A percentile compares a stretch with the other conserved stretches of the same genome.
These are phyloP conservation scores for Boletus rubescentipes DNA, from an alignment of 768 basidiomycete genomes.

Conservation along the genomic window DNA sequence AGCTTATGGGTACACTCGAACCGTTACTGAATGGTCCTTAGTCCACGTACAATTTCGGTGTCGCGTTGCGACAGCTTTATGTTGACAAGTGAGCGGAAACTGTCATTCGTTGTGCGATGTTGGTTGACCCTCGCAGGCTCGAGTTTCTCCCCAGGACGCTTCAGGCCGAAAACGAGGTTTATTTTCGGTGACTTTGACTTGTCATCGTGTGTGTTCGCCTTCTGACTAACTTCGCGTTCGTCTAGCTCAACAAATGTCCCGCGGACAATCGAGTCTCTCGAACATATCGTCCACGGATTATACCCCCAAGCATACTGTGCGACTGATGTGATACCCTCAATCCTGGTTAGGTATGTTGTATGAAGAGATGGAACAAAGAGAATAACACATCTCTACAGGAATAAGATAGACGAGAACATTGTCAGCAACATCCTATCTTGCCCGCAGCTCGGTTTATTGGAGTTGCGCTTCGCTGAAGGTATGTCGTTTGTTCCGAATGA, in stretches of 20 bases:
- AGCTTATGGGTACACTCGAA: not conserved
- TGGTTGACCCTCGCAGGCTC: slow-evolving; percentile 42
- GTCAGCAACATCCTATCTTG: slow-evolving; percentile 69
- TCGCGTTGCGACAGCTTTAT: slow-evolving; percentile 60
- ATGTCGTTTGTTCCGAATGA: not conserved
- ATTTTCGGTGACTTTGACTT: slow-evolving; percentile 52
- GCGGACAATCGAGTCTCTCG: slow-evolving; percentile 71
- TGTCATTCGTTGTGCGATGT: not conserved
- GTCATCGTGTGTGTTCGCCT: not conserved
- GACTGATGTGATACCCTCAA: slow-evolving; percentile 43
- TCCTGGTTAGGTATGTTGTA: slow-evolving; percentile 53
- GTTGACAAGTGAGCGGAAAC: slow-evolving; percentile 51
- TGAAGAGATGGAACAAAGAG: not conserved
- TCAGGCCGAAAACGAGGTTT: slow-evolving; percentile 44
- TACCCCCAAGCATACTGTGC: slow-evolving; percentile 58
- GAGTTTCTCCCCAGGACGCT: slow-evolving; percentile 59
- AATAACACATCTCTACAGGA: slow-evolving; percentile 38
- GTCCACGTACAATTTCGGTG: slow-evolving; percentile 68
- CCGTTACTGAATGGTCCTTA: slow-evolving; percentile 26
- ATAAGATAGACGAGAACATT: slow-evolving; percentile 68
- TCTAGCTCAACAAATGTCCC: slow-evolving; percentile 72
- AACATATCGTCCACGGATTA: slow-evolving; percentile 71
- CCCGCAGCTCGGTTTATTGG: slow-evolving; percentile 61
- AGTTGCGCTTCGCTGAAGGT: slow-evolving; percentile 66
- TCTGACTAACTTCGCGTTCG: not conserved